phyloP scores from a whole-genome alignment of 306 rosid species.

The Cotoneaster glaucophyllus region DNA sequence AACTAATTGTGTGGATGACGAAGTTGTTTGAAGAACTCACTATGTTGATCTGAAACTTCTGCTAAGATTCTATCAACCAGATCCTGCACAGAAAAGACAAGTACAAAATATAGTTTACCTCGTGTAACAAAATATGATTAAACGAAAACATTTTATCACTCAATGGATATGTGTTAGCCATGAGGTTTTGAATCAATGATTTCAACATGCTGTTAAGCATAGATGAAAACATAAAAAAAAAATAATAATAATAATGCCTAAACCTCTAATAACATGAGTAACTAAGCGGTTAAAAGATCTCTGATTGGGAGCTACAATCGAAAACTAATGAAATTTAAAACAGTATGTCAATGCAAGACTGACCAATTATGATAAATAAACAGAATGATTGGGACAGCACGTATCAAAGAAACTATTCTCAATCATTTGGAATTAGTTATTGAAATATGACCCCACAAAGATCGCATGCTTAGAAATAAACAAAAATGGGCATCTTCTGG shows the following conservation, averaged over 20 bases:
- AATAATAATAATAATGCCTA: background rate
- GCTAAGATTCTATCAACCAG: slow-evolving; percentile 71
- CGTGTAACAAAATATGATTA: background rate
- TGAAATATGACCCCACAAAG: background rate
- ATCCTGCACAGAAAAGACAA: slow-evolving; percentile 54
- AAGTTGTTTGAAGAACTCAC: slow-evolving; percentile 31
- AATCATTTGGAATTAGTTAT: background rate
- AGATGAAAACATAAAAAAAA: background rate
- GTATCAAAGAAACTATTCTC: background rate
- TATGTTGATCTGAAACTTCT: slow-evolving; percentile 69
- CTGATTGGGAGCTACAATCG: background rate
- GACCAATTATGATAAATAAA: background rate
- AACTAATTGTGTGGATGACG: background rate
- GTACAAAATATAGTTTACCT: background rate
- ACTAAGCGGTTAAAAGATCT: background rate
- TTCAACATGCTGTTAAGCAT: background rate
- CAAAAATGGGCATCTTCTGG: background rate
- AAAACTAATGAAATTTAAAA: background rate
- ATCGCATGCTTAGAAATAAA: background rate
- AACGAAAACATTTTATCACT: background rate
- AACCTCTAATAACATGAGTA: background rate
- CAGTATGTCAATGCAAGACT: background rate
- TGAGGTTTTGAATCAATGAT: background rate
- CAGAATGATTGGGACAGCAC: background rate
- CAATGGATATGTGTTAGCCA: background rate